phyloP scores from a whole-genome alignment of 2,329 filamentous ascomycete species.

The Microascus cirrosus region DNA sequence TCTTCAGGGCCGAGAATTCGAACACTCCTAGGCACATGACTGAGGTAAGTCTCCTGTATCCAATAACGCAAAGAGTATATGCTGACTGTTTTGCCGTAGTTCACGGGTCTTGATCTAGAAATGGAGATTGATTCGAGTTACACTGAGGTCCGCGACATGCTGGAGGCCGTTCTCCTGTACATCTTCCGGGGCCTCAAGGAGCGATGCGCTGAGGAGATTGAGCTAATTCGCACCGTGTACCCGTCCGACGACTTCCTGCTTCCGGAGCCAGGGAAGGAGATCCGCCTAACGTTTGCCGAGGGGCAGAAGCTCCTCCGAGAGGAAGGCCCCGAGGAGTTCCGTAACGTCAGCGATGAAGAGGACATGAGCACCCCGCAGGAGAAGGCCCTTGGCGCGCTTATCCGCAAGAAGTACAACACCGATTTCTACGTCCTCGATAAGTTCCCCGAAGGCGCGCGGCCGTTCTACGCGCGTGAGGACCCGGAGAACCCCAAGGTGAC shows the following conservation, averaged over 20 bases:
- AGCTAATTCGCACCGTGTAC: constrained; percentile 61
- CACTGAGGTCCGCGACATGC: constrained; percentile 59
- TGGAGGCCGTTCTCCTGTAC: constrained; percentile 64
- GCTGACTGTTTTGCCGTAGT: constrained; percentile 26
- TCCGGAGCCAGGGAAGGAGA: constrained; percentile 61
- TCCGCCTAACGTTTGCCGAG: constrained; percentile 67
- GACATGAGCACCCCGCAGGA: constrained; percentile 75
- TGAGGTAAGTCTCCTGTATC: constrained; percentile 34
- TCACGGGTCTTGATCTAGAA: constrained; percentile 79
- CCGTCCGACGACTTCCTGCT: constrained; percentile 69
- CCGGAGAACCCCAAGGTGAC: constrained; percentile 54
- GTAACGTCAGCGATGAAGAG: constrained; percentile 62
- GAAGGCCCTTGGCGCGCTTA: constrained; percentile 77
- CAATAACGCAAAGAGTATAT: background rate
- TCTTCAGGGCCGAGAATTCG: constrained; percentile 78
- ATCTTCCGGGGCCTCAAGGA: constrained; percentile 67
- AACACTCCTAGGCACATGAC: constrained; percentile 81
- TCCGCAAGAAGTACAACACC: constrained; percentile 80
- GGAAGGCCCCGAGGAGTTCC: constrained; percentile 56
- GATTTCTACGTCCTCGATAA: constrained; percentile 98
- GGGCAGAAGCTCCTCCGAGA: constrained; percentile 67
- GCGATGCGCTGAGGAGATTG: constrained; percentile 60
- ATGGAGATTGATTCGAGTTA: constrained; percentile 80
- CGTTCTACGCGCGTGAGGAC: constrained; percentile 85
- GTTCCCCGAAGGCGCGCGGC: constrained; percentile 79